phyloP scores from a whole-genome alignment of 2,329 filamentous ascomycete genomes.

The Paramyrothecium roridum region DNA sequence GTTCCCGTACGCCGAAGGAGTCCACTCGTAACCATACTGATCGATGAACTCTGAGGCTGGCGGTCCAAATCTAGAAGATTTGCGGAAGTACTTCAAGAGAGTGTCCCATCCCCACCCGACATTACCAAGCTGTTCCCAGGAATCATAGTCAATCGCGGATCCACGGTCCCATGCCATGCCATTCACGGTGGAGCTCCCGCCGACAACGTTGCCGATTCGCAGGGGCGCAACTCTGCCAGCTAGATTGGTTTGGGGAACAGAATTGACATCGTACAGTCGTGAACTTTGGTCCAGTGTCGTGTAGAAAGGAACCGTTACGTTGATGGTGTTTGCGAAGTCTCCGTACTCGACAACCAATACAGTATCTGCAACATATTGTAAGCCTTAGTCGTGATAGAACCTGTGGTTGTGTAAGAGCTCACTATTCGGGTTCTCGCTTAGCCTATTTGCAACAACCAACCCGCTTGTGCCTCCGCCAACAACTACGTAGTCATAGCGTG shows the following conservation, averaged over 20 bases:
- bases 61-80: constrained; percentile 14
- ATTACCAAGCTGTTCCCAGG: constrained; percentile 34
- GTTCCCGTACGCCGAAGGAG: constrained; percentile 15
- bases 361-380: constrained; percentile 9
- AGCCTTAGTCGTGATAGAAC: background rate
- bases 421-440: constrained; percentile 20
- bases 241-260: constrained; percentile 19
- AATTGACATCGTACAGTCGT: constrained; percentile 13
- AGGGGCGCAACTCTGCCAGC: constrained; percentile 14
- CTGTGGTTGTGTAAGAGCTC: background rate
- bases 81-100: constrained; percentile 19
- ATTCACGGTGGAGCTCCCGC: constrained; percentile 26
- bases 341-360: constrained; percentile 24
- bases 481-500: constrained; percentile 21
- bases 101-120: constrained; percentile 31
- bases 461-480: constrained; percentile 27
- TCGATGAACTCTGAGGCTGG: constrained; percentile 12
- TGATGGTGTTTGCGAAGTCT: constrained; percentile 18
- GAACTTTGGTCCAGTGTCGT: constrained; percentile 10
- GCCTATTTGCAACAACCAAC: constrained; percentile 23
- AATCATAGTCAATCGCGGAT: constrained; percentile 22
- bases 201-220: constrained; percentile 20
- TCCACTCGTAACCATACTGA: constrained; percentile 15
- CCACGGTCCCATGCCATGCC: constrained; percentile 25
- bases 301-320: constrained; percentile 16